These are phyloP conservation scores for Syncephalastrum racemosum DNA, from an alignment of 371 early-diverging fungal species.

Conservation along the genomic window DNA sequence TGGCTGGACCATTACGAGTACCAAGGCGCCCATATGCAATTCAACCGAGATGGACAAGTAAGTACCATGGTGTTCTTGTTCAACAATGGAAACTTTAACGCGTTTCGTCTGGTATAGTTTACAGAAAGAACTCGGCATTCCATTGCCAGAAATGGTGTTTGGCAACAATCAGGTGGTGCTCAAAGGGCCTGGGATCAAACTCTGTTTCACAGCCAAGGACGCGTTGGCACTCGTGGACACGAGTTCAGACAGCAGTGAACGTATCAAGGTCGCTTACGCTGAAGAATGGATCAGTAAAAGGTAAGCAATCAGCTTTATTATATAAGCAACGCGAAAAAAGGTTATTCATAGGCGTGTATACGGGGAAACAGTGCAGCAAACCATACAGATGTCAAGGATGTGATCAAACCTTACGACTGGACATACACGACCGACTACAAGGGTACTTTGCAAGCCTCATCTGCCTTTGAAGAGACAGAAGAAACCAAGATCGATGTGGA, in stretches of 20 bases:
- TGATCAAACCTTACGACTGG: conserved; percentile 94
- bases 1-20: conserved; percentile 68
- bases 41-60: conserved; percentile 73
- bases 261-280: conserved; percentile 83
- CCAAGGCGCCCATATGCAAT: conserved; percentile 70
- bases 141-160: conserved; percentile 95
- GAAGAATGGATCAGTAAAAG: conserved; percentile 81
- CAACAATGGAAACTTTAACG: not conserved
- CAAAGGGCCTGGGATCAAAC: conserved; percentile 43
- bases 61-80: not conserved
- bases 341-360: not conserved
- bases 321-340: not conserved
- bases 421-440: conserved; percentile 82
- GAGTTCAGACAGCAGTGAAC: conserved; percentile 55
- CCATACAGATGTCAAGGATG: conserved; percentile 75
- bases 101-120: conserved; percentile 27
- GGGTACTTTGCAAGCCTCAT: conserved; percentile 51
- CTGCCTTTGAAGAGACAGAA: conserved; percentile 19
- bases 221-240: conserved; percentile 75
- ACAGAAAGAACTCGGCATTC: conserved; percentile 65
- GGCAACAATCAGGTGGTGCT: conserved; percentile 74
- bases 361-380: conserved; percentile 39
- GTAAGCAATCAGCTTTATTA: conserved; percentile 33
- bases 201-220: conserved; percentile 70
- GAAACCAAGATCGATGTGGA: conserved; percentile 67